Base-by-base conservation (phyloP, 176 grass and related monocot species). In the Cocos nucifera region DNA sequence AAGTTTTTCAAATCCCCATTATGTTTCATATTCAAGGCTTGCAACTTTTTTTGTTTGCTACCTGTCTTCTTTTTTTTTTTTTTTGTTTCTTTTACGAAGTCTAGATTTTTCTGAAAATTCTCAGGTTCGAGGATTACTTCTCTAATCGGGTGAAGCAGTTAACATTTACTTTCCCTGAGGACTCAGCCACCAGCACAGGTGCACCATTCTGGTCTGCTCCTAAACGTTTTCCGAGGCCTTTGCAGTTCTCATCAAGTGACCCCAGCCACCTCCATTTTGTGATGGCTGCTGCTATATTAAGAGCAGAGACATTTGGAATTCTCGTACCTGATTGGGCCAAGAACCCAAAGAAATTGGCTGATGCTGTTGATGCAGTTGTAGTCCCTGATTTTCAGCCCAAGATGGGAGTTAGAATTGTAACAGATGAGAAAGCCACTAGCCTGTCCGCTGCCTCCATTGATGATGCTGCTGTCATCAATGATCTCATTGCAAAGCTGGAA, bases 111-210 rank as follows among this genome's bases (percentile, higher is more conserved):
- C 4, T 49, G 15, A 61, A 35, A 22, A 4, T 3, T 48, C 9
- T 50, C 63, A 95, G 85, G 79, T 95, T 95, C 80, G 89, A 95
- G 61, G 89, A 95, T 76, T 89, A 95, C 81, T 95, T 78, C 61
- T 80, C 85, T 54, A 83, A 75, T 71, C 85, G 85, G 50, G 80
- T 95, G 65, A 95, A 95, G 65, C 89, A 89, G 64, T 75, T 95
- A 65, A 89, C 89, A 0, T 89, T 76, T 75, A 89, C 89, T 30
- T 95, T 95, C 74, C 89, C 89, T 18, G 89, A 95, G 77, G 85
- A 89, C 21, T 76, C 82, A 10, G 74, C 77, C 62, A 95, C 79
- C 50, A 95, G 85, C 76, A 82, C 82, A 61, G 89, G 89, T 62
- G 71, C 76, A 68, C 85, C 85, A 65, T 95, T 95, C 76, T 95